Conservation (phyloP, 768 basidiomycete genomes). For the Pleurotus giganteus region DNA sequence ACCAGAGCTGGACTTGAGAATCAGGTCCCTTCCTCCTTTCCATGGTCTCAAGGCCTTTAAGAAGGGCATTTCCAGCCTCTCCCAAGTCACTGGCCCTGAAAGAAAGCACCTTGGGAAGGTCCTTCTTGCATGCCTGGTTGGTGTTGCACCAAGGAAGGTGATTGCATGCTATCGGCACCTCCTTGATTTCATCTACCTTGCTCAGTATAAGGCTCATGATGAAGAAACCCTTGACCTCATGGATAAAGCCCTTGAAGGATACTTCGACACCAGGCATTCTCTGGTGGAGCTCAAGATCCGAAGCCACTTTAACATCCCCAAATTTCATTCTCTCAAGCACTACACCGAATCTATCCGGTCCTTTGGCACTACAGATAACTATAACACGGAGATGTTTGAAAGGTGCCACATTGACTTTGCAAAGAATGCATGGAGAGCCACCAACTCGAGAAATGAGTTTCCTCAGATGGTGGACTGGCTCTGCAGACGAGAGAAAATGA, state of each 20-base stretch:
- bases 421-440: conserved; percentile 26
- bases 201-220: conserved; percentile 14
- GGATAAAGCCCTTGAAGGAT: conserved; percentile 16
- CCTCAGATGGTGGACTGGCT: conserved; percentile 42
- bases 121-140: conserved; percentile 25
- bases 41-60: conserved; percentile 31
- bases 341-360: conserved; percentile 16
- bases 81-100: conserved; percentile 38
- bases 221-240: conserved; percentile 16
- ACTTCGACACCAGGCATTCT: conserved; percentile 24
- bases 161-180: conserved; percentile 12
- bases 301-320: conserved; percentile 32
- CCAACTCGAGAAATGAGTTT: conserved; percentile 25
- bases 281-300: conserved; percentile 22
- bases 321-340: conserved; percentile 26
- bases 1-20: conserved; percentile 36
- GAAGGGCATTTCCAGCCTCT: conserved; percentile 35
- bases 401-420: conserved; percentile 20
- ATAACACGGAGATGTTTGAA: conserved; percentile 14
- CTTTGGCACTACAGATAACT: conserved; percentile 14
- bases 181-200: conserved; percentile 24
- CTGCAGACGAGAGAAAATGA: conserved; percentile 29
- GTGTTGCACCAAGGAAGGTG: conserved; percentile 8
- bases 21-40: conserved; percentile 25
- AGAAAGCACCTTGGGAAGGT: conserved; percentile 31